Conservation (phyloP, 2,329 filamentous ascomycete species). For the Pseudogymnoascus sp. region DNA sequence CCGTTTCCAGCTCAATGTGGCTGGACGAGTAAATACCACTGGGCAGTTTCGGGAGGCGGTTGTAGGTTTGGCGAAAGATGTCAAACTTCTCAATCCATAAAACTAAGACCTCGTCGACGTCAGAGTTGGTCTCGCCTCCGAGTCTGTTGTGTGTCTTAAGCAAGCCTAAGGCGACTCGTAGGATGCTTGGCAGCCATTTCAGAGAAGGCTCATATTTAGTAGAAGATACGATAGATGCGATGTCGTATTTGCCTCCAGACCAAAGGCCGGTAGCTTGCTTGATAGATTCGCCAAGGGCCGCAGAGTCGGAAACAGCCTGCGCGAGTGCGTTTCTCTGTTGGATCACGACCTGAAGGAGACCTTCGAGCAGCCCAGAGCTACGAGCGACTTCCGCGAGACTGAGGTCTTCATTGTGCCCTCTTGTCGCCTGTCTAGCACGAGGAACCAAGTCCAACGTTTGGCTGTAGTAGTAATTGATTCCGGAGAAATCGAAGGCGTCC, state of each 20-base stretch:
- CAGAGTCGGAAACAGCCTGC: conserved; percentile 11
- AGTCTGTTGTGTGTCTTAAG: conserved; percentile 59
- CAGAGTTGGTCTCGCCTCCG: conserved; percentile 31
- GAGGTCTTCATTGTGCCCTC: conserved; percentile 76
- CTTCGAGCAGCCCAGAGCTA: conserved; percentile 79
- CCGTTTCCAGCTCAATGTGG: conserved; percentile 19
- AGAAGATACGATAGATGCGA: conserved; percentile 11
- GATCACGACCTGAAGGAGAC: conserved; percentile 60
- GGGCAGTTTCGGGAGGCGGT: conserved; percentile 41
- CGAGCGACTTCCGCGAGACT: conserved; percentile 70
- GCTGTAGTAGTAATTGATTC: conserved; percentile 66
- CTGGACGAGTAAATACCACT: conserved; percentile 37
- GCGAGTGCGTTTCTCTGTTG: conserved; percentile 43
- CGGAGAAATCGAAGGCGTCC: conserved; percentile 25
- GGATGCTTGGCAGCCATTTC: conserved; percentile 60
- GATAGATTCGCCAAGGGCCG: conserved; percentile 18
- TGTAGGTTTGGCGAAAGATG: conserved; percentile 34
- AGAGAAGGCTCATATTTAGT: not conserved
- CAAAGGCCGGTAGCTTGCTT: conserved; percentile 31
- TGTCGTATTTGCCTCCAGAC: conserved; percentile 28
- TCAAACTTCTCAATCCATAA: conserved; percentile 42
- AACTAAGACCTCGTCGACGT: conserved; percentile 38
- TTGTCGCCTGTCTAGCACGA: conserved; percentile 54
- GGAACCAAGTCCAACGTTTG: conserved; percentile 67
- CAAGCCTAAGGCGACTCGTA: conserved; percentile 53